Percentiles rank a stretch among this genome's conserved stretches.
phyloP scores from a whole-genome alignment of 106 monocot genomes.

The Phalaenopsis aphrodite region DNA sequence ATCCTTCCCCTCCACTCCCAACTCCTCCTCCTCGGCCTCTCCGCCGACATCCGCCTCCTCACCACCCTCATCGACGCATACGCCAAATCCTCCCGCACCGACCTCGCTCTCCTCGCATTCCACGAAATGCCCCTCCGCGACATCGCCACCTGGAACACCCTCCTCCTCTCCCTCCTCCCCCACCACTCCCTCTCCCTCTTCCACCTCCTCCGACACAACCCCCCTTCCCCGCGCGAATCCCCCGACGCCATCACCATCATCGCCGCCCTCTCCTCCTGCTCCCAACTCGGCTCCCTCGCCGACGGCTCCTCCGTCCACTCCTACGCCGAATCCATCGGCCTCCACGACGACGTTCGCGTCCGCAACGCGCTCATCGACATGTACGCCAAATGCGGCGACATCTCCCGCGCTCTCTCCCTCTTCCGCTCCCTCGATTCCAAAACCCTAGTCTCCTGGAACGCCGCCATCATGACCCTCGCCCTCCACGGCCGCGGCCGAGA shows the following conservation, averaged over 20 bases:
- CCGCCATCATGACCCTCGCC: slow-evolving; percentile 44
- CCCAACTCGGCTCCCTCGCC: slow-evolving; percentile 55
- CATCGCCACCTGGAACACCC: slow-evolving; percentile 79
- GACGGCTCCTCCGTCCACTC: slow-evolving; percentile 35
- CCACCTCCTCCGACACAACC: slow-evolving; percentile 13
- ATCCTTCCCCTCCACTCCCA: slow-evolving; percentile 50
- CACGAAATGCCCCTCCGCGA: slow-evolving; percentile 67
- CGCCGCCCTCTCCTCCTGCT: slow-evolving; percentile 66
- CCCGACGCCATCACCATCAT: slow-evolving; percentile 66
- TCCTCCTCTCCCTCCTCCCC: slow-evolving; percentile 58
- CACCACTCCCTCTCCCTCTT: slow-evolving; percentile 54
- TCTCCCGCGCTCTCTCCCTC: slow-evolving; percentile 42
- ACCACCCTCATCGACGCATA: slow-evolving; percentile 83
- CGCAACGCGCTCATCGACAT: slow-evolving; percentile 68
- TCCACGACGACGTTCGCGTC: slow-evolving; percentile 32
- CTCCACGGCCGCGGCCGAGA: slow-evolving; percentile 53
- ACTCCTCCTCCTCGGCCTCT: slow-evolving; percentile 35
- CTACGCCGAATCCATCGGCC: slow-evolving; percentile 16
- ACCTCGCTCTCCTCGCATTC: slow-evolving; percentile 44
- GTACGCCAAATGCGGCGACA: slow-evolving; percentile 76
- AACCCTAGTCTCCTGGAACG: slow-evolving; percentile 76
- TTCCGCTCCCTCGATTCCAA: slow-evolving; percentile 27
- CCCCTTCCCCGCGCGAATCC: slow-evolving; percentile 11
- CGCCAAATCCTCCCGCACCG: slow-evolving; percentile 34
- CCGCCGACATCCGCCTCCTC: slow-evolving; percentile 46